Evolutionary conservation across 129 eudicot genomes (phyloP), one percentile per base, ranked within the genome.

Genomic region (Pulicaria dysenterica): DNA sequence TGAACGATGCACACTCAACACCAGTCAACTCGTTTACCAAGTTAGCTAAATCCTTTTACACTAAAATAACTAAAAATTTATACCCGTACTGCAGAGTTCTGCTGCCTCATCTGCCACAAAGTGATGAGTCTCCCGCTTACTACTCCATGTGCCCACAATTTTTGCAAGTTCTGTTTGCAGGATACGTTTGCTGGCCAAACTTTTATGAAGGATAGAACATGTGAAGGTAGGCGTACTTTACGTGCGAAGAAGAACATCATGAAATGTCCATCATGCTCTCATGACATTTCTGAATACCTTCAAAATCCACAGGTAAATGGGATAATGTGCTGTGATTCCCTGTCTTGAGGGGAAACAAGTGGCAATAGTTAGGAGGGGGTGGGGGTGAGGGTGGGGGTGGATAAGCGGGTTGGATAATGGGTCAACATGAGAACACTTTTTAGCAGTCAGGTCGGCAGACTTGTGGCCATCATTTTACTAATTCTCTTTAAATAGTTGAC

Each of bases 251-350:
- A 88, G 77, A 91, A 84, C 69, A 64, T 89, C 72, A 73, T 89
- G 96, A 87, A 87, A 81, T 93, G 98, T 68, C 98, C 98, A 9
- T 78, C 92, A 12, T 93, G 98, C 78, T 60, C 89, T 65, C 83
- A 69, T 55, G 98, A 93, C 78, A 89, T 93, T 61, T 85, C 96
- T 65, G 96, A 87, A 44, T 93, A 74, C 79, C 92, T 93, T 15
- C 95, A 85, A 69, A 87, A 77, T 67, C 91, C 94, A n/a, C 96
- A 92, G 96, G 98, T 92, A 81, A 19, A 19, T 38, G 4, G 0
- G 43, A n/a, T 55, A 5, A 57, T 54, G 11, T 57, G 19, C 24
- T 38, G 38, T 59, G 64, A 12, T 36, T 59, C 45, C n/a, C 65
- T 11, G 31, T 24, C 31, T 24, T 24, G 31, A 24, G 31, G 31